Percentiles rank a stretch among this genome's conserved stretches.
Evolutionary conservation across 805 yeast genomes (phyloP).

Genomic region (Suhomyces sp.): DNA sequence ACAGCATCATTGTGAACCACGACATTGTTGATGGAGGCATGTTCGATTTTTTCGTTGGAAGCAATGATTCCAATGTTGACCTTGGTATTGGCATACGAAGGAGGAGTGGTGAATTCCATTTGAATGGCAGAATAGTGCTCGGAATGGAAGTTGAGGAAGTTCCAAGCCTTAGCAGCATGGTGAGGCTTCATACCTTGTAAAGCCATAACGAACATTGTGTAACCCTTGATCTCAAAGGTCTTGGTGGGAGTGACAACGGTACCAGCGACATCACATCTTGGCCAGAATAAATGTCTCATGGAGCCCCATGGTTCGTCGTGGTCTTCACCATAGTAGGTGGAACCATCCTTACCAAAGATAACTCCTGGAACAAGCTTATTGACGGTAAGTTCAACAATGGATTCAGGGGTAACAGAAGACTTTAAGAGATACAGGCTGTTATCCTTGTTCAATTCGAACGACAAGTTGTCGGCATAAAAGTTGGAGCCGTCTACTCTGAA

Average conservation of each 20-base stretch:
- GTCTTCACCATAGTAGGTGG: slow-evolving; percentile 84
- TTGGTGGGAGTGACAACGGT: slow-evolving; percentile 40
- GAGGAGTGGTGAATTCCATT: slow-evolving; percentile 96
- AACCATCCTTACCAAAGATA: slow-evolving; percentile 87
- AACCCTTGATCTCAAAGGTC: slow-evolving; percentile 43
- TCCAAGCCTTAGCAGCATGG: slow-evolving; percentile 98
- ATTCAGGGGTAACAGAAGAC: slow-evolving; percentile 65
- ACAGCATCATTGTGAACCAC: slow-evolving; percentile 51
- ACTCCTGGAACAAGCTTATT: slow-evolving; percentile 71
- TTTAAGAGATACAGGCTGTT: slow-evolving; percentile 49
- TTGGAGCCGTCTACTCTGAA: slow-evolving; percentile 70
- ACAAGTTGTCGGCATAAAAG: slow-evolving; percentile 74
- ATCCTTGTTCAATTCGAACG: slow-evolving; percentile 60
- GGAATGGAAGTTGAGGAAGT: slow-evolving; percentile 86
- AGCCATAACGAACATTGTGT: slow-evolving; percentile 90
- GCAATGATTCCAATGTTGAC: slow-evolving; percentile 79
- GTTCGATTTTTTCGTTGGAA: slow-evolving; percentile 58
- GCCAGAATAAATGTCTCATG: slow-evolving; percentile 97
- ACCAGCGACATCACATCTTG: slow-evolving; percentile 76
- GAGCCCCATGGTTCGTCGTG: slow-evolving; percentile 89
- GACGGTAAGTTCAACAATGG: slow-evolving; percentile 68
- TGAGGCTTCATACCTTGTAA: slow-evolving; percentile 99
- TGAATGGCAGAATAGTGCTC: slow-evolving; percentile 69
- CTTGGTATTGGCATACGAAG: slow-evolving; percentile 76
- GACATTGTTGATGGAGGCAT: slow-evolving; percentile 64